A percentile compares a stretch with the other conserved stretches of the same genome.
phyloP scores from a whole-genome alignment of 352 stramenopile species.

The Phytophthora sp. region DNA sequence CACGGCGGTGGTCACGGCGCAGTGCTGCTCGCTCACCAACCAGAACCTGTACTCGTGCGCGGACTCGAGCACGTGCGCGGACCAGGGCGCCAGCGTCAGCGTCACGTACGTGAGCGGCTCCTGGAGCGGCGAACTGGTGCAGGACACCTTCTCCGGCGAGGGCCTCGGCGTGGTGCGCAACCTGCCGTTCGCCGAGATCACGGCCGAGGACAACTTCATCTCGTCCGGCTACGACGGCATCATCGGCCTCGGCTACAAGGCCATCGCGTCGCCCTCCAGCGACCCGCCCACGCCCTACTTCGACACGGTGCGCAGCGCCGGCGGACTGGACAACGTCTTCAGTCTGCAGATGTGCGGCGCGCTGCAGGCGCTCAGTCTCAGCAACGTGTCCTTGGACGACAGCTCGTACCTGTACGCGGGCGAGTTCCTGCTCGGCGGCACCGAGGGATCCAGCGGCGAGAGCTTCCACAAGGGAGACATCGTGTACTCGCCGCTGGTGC shows the following conservation, averaged over 20 bases:
- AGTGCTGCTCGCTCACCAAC: slow-evolving; percentile 75
- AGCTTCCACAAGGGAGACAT: slow-evolving; percentile 67
- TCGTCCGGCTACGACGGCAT: slow-evolving; percentile 79
- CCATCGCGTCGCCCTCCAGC: slow-evolving; percentile 62
- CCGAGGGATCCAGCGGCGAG: slow-evolving; percentile 46
- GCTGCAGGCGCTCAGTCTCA: slow-evolving; percentile 62
- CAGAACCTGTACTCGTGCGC: slow-evolving; percentile 72
- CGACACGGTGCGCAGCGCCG: slow-evolving; percentile 44
- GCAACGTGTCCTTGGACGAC: slow-evolving; percentile 40
- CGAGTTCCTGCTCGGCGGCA: slow-evolving; percentile 68
- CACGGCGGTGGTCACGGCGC: slow-evolving; percentile 74
- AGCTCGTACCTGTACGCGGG: slow-evolving; percentile 56
- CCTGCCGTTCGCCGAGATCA: slow-evolving; percentile 71
- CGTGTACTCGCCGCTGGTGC: slow-evolving; percentile 76
- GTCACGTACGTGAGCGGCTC: slow-evolving; percentile 81
- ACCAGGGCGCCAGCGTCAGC: slow-evolving; percentile 44
- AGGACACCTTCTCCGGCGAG: slow-evolving; percentile 70
- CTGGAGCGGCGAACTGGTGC: slow-evolving; percentile 70
- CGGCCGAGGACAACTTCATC: slow-evolving; percentile 68
- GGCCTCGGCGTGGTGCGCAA: slow-evolving; percentile 51
- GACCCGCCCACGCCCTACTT: slow-evolving; percentile 66
- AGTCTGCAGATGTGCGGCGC: slow-evolving; percentile 80
- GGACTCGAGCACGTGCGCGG: slow-evolving; percentile 63
- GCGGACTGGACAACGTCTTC: slow-evolving; percentile 61
- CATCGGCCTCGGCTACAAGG: slow-evolving; percentile 64